Percentiles rank a stretch among this genome's conserved stretches.
Conservation (phyloP, 768 basidiomycete genomes). For the Macrolepiota albuminosa region DNA sequence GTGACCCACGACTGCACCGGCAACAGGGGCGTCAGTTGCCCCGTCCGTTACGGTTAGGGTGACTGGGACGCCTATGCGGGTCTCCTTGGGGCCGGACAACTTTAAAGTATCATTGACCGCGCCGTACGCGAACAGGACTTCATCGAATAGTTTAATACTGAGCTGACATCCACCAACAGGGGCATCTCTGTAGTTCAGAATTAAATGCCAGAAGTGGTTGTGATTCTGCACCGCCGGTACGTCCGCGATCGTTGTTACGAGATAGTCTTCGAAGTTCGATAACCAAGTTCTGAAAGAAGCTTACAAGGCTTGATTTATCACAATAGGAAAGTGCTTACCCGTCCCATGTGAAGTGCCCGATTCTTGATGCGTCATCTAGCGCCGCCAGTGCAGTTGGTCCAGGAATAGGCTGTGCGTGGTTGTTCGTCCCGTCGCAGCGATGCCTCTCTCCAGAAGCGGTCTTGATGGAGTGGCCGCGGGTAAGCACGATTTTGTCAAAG, state of each 20-base stretch:
- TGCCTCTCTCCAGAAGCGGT: conserved; percentile 32
- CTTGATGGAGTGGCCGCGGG: conserved; percentile 36
- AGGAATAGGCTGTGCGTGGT: conserved; percentile 25
- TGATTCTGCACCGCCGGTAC: not conserved
- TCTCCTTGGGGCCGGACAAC: not conserved
- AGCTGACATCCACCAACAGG: conserved; percentile 7
- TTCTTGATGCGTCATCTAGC: conserved; percentile 34
- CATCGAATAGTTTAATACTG: not conserved
- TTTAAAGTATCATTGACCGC: not conserved
- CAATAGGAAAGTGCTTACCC: conserved; percentile 21
- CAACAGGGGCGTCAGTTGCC: conserved; percentile 23
- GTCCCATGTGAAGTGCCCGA: conserved; percentile 31
- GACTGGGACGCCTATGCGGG: conserved; percentile 19
- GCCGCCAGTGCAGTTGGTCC: conserved; percentile 40
- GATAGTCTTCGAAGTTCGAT: not conserved
- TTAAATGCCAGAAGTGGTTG: conserved; percentile 2
- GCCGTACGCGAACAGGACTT: conserved; percentile 4
- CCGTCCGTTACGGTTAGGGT: conserved; percentile 35
- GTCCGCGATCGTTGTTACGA: not conserved
- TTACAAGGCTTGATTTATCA: no score
- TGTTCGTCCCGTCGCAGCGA: conserved; percentile 43
- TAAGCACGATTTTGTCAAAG: conserved; percentile 33
- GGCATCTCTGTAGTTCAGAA: not conserved
- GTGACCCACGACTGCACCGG: conserved; percentile 28
- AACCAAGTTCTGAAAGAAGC: conserved; percentile 1